Evolutionary conservation across 257 asterid species (phyloP), one percentile per base, ranked within the genome.

Genomic region (Penstemon barbatus): DNA sequence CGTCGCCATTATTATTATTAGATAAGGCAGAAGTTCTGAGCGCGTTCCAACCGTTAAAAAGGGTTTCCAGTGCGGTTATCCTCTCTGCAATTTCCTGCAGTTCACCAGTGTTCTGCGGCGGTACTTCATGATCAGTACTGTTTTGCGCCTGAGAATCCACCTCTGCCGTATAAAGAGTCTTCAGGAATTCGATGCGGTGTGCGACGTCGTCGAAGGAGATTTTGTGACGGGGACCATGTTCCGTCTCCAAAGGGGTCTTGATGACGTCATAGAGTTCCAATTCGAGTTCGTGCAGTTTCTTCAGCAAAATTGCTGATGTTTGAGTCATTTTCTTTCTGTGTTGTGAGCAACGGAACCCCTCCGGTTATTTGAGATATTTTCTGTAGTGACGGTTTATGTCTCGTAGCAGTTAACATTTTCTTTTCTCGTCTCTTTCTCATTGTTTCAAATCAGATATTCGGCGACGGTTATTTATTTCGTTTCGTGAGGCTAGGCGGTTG

Each of bases 201-300:
- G 13, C 65, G 41, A 76, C 7, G 77, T 78, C 86, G 58, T 75
- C 72, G 69, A 66, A 72, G 37, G 71, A 18, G 19, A 58, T 8
- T 7, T 59, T 49, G 10, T 36, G 68, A 18, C 71, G 81, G 4
- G 55, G 73, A 4, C 53, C 75, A 4, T 13, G 68, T 57, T 2
- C 3, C 33, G 77, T 50, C 1, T 71, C 79, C 40, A 69, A 55
- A 0, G 84, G 75, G 7, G 68, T 77, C 66, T 80, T 69, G 78
- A 50, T 64, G 50, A 84, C 48, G 48, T 61, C 75, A 40, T 18
- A 13, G 58, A 86, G 78, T 74, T 84, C 82, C 42, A 79, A 38
- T 55, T 87, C 91, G 15, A 87, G 82, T 75, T 87, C 89, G 51
- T 60, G 71, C 63, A 88, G 74, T 84, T 82, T 87, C 85, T 80